Base-by-base conservation (phyloP, 2,329 filamentous ascomycete species). In the Exophiala mesophila region DNA sequence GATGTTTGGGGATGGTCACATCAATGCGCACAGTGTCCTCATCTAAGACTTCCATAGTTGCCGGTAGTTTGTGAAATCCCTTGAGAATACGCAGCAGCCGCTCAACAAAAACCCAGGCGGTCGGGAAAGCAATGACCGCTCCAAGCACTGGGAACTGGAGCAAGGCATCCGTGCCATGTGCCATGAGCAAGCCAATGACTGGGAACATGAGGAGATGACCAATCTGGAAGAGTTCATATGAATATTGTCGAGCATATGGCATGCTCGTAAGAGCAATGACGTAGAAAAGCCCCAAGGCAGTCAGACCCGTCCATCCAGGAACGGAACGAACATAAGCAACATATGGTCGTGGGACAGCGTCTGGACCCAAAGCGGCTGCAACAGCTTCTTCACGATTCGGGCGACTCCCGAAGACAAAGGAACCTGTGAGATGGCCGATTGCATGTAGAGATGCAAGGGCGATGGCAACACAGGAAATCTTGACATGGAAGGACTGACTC, bases 161-260 rank as follows among this genome's bases (percentile, higher is more conserved):
- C 0, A 78, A 57, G 2, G 58, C 34, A 7, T 20, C 18, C 16
- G 43, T 36, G n/a, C 76, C 76, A 49, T 80, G 76, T 0, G 72
- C 74, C 56, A 71, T 72, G 53, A 78, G 65, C 0, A 78, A 60
- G 0, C 69, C 74, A 19, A 79, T 71, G 15, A 79, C 72, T 6
- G 74, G 76, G 30, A 72, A 78, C 72, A 78, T 77, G 26, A 79
- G 66, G 5, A 78, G 47, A 49, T 79, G 76, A 0, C 69, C 72
- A 0, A 77, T 60, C 49, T 79, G 75, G 47, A 80, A 80, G 15
- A 77, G 52, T 49, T 80, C 72, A 39, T 78, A 78, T 49, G 67
- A 74, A 65, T 68, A 69, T 10, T 62, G 68, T 0, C 75, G 64
- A 0, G 78, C 62, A 20, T 63, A 63, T 0, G 76, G 74, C 47